These are phyloP conservation scores for Xerocomus spinulosus DNA, from an alignment of 768 basidiomycete genomes.

Conservation along the genomic window DNA sequence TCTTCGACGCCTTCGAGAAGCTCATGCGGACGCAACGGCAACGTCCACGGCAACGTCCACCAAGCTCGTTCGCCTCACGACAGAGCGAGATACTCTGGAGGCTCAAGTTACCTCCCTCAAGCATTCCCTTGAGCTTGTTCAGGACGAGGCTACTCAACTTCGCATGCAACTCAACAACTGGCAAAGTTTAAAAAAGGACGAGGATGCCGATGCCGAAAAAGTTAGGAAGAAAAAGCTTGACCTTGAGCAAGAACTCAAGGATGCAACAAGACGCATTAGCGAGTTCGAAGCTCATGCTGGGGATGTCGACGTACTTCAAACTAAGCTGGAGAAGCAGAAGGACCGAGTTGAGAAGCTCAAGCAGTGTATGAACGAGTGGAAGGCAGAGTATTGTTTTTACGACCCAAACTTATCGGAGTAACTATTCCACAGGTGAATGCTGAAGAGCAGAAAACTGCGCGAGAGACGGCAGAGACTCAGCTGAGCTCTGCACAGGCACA, in stretches of 20 bases:
- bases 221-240: slow-evolving; percentile 51
- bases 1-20: slow-evolving; percentile 42
- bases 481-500: slow-evolving; percentile 31
- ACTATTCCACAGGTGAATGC: slow-evolving; percentile 35
- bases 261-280: slow-evolving; percentile 36
- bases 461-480: slow-evolving; percentile 32
- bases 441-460: slow-evolving; percentile 34
- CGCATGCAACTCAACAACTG: slow-evolving; percentile 64
- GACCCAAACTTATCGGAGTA: neutral
- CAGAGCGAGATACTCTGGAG: slow-evolving; percentile 56
- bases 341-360: slow-evolving; percentile 41
- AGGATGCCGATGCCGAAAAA: slow-evolving; percentile 52
- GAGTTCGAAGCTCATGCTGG: slow-evolving; percentile 26
- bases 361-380: slow-evolving; percentile 38
- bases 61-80: slow-evolving; percentile 51
- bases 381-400: slow-evolving; percentile 34
- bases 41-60: slow-evolving; percentile 42
- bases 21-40: slow-evolving; percentile 46
- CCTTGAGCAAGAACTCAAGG: slow-evolving; percentile 51
- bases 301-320: slow-evolving; percentile 29
- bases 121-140: slow-evolving; percentile 52
- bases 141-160: slow-evolving; percentile 50
- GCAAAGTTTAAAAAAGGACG: slow-evolving; percentile 62
- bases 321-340: slow-evolving; percentile 41
- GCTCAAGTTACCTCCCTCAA: slow-evolving; percentile 52